Percentiles rank a stretch among this genome's conserved stretches.
Conservation (phyloP, 2,329 filamentous ascomycete species). For the Myriosclerotinia scirpicola region DNA sequence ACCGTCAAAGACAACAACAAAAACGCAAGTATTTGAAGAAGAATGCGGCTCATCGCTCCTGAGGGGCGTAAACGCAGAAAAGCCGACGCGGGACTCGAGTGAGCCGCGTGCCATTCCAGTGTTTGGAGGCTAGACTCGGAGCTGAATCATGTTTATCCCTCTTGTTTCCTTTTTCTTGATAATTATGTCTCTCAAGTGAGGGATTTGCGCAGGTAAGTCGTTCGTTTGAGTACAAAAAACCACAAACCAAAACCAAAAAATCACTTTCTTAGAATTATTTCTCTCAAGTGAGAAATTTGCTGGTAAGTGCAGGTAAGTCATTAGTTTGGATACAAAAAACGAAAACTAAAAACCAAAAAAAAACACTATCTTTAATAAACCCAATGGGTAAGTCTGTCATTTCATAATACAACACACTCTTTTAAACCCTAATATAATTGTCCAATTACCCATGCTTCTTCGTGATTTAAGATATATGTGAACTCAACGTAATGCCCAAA, state of each 20-base stretch:
- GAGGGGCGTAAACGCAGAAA: background rate
- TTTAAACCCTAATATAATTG: background rate
- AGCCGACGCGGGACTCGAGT: background rate
- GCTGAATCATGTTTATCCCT: background rate
- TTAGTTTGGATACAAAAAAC: background rate
- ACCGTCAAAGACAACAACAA: background rate
- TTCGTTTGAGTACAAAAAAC: too few species aligned
- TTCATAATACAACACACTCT: background rate
- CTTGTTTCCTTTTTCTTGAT: background rate
- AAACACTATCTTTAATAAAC: background rate
- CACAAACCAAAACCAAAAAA: background rate
- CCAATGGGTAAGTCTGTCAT: background rate
- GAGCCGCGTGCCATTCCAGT: background rate
- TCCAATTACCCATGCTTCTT: background rate
- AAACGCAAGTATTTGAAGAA: background rate
- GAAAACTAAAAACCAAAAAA: background rate
- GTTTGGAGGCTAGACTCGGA: background rate
- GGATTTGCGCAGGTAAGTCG: too few species aligned
- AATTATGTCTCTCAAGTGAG: too few species aligned
- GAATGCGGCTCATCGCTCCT: background rate
- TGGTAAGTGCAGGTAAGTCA: background rate
- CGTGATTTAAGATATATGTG: background rate
- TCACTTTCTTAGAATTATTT: background rate
- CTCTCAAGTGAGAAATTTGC: background rate
- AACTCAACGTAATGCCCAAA: background rate